Conservation (phyloP, 2,329 filamentous ascomycete genomes). For the Phialemonium atrogriseum region DNA sequence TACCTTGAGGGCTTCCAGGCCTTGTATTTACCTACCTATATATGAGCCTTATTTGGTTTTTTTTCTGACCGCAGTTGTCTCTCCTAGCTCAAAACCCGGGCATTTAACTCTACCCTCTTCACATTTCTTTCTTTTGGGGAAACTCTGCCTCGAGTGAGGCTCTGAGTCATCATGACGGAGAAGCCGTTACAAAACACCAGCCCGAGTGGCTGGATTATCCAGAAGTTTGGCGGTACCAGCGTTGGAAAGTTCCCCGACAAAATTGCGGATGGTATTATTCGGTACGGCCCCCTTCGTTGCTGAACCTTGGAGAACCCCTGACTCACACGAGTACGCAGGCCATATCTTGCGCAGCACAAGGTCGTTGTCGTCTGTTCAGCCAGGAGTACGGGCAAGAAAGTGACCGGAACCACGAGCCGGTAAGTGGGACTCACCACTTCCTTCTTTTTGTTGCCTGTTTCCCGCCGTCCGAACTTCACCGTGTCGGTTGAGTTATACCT, state of each 20-base stretch:
- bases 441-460: conserved; percentile 3
- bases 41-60: no score
- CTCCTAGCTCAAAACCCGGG: no score
- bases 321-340: conserved; percentile 34
- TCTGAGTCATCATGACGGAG: conserved; percentile 13
- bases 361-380: conserved; percentile 95
- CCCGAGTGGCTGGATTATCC: conserved; percentile 66
- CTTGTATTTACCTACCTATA: no score
- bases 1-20: no score
- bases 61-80: no score
- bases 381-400: conserved; percentile 87
- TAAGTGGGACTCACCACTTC: conserved; percentile 38
- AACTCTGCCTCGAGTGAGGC: conserved; percentile 1
- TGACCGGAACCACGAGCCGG: conserved; percentile 91
- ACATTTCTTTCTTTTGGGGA: no score
- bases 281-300: no score
- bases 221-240: conserved; percentile 93
- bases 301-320: no score
- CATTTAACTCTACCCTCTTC: no score
- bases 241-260: conserved; percentile 86
- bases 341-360: conserved; percentile 57
- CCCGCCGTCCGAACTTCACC: background rate
- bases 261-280: conserved; percentile 64
- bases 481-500: background rate
- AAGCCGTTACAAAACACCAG: conserved; percentile 18